Evolutionary conservation across 495 filamentous ascomycete species (phyloP), one percentile per base, ranked within the genome.

Genomic region (Penicillium ucsense): DNA sequence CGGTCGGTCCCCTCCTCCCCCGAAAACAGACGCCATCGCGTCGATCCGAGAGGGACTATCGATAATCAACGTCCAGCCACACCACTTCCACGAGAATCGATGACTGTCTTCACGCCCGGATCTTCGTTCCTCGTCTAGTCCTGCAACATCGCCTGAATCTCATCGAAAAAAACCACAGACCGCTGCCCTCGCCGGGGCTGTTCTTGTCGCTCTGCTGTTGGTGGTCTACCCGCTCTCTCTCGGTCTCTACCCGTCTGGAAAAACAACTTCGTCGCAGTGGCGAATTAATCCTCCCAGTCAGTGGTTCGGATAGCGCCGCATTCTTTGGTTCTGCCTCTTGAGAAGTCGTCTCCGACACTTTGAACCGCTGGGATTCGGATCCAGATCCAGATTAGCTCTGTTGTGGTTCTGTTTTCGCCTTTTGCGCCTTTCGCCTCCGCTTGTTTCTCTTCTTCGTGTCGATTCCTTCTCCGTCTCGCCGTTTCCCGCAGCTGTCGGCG

Each of bases 241-340:
- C 31, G 4, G 12, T 43, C 40, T 46, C 46, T 47, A 12, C 46
- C 34, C 34, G 35, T 36, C 36, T 42, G 43, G 20, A 20, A 20
- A 20, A 20, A 20, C 20, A 46, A 49, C 49, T 41, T 55, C 52
- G 42, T 54, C 48, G 52, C 59, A 63, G 67, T 70, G 67, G 67
- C 67, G 61, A 70, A 63, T 43, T 55, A 45, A 40, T 20, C 20
- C 20, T n/a, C 46, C 45, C 46, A 38, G 53, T 55, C 51, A 49
- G 51, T 58, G 50, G 53, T 51, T 59, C 52, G 50, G 47, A 51
- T 49, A 42, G 34, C 51, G 11, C 41, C 41, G 47, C 43, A 49
- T 62, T 60, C 57, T 66, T 50, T 70, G 65, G 66, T 66, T 70
- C 62, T 60, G 45, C 57, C 56, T 59, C 48, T 61, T 2, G 20